Evolutionary conservation across 2,329 filamentous ascomycete species (phyloP).

Genomic region (Conoideocrella luteorostrata): DNA sequence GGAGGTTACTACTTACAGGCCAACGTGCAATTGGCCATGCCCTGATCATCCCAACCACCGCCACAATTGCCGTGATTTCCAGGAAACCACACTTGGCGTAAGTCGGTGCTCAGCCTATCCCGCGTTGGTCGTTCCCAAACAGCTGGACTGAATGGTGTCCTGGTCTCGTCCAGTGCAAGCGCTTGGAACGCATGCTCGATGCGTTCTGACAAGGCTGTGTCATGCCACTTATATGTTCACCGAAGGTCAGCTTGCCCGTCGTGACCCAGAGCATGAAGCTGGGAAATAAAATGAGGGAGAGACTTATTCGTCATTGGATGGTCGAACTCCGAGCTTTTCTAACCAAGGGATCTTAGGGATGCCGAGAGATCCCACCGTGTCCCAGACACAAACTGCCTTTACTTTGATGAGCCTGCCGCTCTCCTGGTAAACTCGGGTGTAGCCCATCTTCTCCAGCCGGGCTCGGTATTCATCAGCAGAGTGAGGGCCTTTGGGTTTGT

Average conservation of each 20-base stretch:
- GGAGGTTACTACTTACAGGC: constrained; percentile 26
- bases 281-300: constrained; percentile 6
- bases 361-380: constrained; percentile 36
- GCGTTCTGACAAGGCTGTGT: constrained; percentile 44
- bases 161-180: constrained; percentile 50
- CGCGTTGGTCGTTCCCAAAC: constrained; percentile 43
- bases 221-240: constrained; percentile 43
- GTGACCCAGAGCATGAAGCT: too few relatives aligned
- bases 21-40: constrained; percentile 33
- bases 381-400: constrained; percentile 41
- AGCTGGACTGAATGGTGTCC: constrained; percentile 47
- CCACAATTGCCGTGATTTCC: constrained; percentile 66
- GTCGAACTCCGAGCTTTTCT: constrained; percentile 38
- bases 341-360: constrained; percentile 41
- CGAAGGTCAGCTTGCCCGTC: constrained; percentile 22
- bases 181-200: constrained; percentile 55
- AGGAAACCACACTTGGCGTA: constrained; percentile 59
- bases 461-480: constrained; percentile 37
- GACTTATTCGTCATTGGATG: constrained; percentile 41
- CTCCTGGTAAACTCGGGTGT: constrained; percentile 36
- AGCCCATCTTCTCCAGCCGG: constrained; percentile 35
- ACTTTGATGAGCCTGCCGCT: constrained; percentile 37
- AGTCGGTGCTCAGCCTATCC: constrained; percentile 33
- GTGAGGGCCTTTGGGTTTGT: constrained; percentile 40
- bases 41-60: constrained; percentile 55